Evolutionary conservation across 179 eudicot genomes (phyloP).

Genomic region (Beta corolliflora): DNA sequence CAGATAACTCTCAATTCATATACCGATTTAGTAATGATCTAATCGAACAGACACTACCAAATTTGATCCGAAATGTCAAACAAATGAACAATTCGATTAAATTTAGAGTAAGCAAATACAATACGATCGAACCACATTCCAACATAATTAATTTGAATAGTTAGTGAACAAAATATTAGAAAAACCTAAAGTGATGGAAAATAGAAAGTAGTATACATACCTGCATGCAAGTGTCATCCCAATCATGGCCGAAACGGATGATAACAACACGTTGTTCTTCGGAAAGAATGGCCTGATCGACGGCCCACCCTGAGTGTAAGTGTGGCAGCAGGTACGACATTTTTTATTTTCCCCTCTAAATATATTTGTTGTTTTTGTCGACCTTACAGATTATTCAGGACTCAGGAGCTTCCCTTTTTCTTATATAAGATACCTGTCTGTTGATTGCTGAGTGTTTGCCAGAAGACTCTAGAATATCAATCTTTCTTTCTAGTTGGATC

Average conservation of each 20-base stretch:
- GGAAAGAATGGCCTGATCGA: slow-evolving; percentile 61
- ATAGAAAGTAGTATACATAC: slow-evolving; percentile 11
- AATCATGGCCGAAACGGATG: slow-evolving; percentile 67
- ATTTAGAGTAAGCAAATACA: too few relatives aligned
- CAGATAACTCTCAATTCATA: too few relatives aligned
- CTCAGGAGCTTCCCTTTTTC: neutral
- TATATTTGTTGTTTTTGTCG: neutral
- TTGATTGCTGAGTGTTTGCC: neutral
- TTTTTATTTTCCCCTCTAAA: neutral
- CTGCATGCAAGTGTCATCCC: slow-evolving; percentile 79
- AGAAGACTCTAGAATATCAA: neutral
- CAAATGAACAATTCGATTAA: too few relatives aligned
- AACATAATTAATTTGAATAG: too few relatives aligned
- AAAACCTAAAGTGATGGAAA: too few relatives aligned
- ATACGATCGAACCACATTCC: too few relatives aligned
- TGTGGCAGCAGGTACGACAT: slow-evolving; percentile 68
- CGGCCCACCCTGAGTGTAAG: slow-evolving; percentile 68
- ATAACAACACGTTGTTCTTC: slow-evolving; percentile 67
- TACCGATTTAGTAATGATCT: too few relatives aligned
- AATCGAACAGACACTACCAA: too few relatives aligned
- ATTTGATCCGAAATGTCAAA: too few relatives aligned
- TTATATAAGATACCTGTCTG: neutral
- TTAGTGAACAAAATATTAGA: neutral
- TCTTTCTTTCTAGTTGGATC: too few relatives aligned
- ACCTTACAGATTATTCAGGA: neutral